Percentiles rank a stretch among this genome's conserved stretches.
phyloP scores from a whole-genome alignment of 768 basidiomycete genomes.

The Dacryopinax spathularia region DNA sequence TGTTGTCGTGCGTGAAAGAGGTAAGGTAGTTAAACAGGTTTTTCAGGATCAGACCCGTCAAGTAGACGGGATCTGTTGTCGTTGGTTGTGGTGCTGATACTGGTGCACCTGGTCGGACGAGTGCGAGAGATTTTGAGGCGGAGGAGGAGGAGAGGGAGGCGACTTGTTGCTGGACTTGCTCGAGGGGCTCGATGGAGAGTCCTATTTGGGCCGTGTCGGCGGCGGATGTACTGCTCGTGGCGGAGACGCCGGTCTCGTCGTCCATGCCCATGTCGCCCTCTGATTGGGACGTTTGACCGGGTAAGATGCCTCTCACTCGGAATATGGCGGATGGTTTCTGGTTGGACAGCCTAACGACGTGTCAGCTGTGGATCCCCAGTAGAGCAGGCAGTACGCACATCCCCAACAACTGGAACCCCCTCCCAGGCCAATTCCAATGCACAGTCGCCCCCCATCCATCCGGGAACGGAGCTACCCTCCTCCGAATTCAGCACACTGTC shows the following conservation, averaged over 20 bases:
- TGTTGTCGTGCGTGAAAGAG: slow-evolving; percentile 36
- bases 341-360: slow-evolving; percentile 54
- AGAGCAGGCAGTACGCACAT: slow-evolving; percentile 38
- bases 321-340: slow-evolving; percentile 84
- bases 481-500: slow-evolving; percentile 6
- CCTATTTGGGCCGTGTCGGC: slow-evolving; percentile 64
- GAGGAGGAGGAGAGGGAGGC: slow-evolving; percentile 28
- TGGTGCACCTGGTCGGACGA: neutral
- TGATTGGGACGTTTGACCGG: slow-evolving; percentile 22
- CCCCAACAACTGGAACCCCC: slow-evolving; percentile 72
- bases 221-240: slow-evolving; percentile 14
- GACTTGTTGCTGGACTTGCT: slow-evolving; percentile 45
- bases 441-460: slow-evolving; percentile 73
- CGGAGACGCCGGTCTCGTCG: slow-evolving; percentile 19
- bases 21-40: slow-evolving; percentile 64
- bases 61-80: slow-evolving; percentile 34
- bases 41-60: slow-evolving; percentile 58
- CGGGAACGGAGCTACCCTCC: slow-evolving; percentile 51
- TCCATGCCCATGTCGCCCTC: slow-evolving; percentile 22
- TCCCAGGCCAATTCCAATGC: slow-evolving; percentile 76
- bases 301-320: slow-evolving; percentile 55
- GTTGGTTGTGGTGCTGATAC: slow-evolving; percentile 12
- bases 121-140: neutral
- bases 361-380: neutral
- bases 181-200: slow-evolving; percentile 62